Evolutionary conservation across 164 flowering plant genomes (phyloP).

Genomic region (Echeveria elegans): DNA sequence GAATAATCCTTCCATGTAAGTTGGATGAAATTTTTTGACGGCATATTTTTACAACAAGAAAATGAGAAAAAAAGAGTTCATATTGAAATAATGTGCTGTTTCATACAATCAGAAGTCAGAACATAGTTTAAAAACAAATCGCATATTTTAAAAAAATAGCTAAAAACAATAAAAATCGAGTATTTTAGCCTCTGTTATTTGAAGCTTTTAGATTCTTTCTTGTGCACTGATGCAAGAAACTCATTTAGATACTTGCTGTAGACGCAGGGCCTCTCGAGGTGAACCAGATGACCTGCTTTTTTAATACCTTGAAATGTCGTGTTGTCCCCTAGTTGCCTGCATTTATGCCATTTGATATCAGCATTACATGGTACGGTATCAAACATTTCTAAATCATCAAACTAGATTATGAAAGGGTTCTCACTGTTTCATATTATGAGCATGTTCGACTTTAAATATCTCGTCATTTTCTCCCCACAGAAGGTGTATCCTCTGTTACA

Average conservation of each 20-base stretch:
- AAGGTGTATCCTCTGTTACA: slow-evolving; percentile 65
- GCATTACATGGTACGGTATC: neutral
- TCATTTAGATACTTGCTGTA: slow-evolving; percentile 66
- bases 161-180: neutral
- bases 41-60: neutral
- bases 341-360: neutral
- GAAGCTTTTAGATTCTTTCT: slow-evolving; percentile 14
- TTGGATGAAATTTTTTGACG: neutral
- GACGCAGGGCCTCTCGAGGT: slow-evolving; percentile 81
- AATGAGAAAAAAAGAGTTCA: neutral
- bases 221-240: slow-evolving; percentile 48
- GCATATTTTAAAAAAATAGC: neutral
- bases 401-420: slow-evolving; percentile 11
- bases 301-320: slow-evolving; percentile 50
- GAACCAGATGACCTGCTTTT: slow-evolving; percentile 92
- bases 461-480: slow-evolving; percentile 89
- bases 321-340: slow-evolving; percentile 75
- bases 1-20: neutral
- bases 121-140: neutral
- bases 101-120: neutral
- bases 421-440: slow-evolving; percentile 72
- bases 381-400: neutral
- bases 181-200: neutral
- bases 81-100: neutral
- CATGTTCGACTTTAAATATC: slow-evolving; percentile 66